These are phyloP conservation scores for Saccharum hybrid DNA, from an alignment of 202 grass and related monocot species.

Conservation along the genomic window DNA sequence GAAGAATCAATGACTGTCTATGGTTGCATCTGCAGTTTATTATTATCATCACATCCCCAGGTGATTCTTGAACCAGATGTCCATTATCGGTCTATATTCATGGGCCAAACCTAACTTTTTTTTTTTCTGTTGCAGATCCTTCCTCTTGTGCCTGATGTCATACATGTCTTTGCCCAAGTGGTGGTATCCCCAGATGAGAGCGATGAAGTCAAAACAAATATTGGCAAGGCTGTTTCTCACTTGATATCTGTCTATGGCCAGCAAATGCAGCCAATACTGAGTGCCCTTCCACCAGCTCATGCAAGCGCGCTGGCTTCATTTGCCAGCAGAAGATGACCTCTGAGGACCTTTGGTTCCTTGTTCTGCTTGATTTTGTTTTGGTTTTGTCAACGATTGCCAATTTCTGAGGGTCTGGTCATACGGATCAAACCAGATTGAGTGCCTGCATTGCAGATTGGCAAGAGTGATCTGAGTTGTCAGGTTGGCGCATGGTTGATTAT, in stretches of 20 bases:
- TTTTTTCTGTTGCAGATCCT: constrained; percentile 68
- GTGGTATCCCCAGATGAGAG: constrained; percentile 76
- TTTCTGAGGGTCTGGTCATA: constrained; percentile 25
- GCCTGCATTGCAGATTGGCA: constrained; percentile 3
- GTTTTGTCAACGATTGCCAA: constrained; percentile 31
- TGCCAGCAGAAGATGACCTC: constrained; percentile 75
- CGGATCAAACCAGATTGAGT: constrained; percentile 25
- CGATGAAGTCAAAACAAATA: constrained; percentile 83
- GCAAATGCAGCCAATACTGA: constrained; percentile 95
- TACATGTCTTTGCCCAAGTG: constrained; percentile 91
- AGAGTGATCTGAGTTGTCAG: not conserved
- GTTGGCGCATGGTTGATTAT: not conserved
- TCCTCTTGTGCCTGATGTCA: constrained; percentile 76
- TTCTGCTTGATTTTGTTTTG: constrained; percentile 30
- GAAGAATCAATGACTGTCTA: constrained; percentile 96
- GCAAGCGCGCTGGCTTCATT: constrained; percentile 85
- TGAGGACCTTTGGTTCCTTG: not conserved
- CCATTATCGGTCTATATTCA: constrained; percentile 21
- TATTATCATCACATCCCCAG: constrained; percentile 86
- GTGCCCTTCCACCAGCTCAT: constrained; percentile 74
- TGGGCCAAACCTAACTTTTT: not conserved
- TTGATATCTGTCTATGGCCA: constrained; percentile 87
- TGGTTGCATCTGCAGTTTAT: constrained; percentile 81
- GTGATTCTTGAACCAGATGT: constrained; percentile 45
- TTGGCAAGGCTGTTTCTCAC: constrained; percentile 79